Conservation (phyloP, 371 early-diverging fungal genomes). For the Lichtheimia ramosa region DNA sequence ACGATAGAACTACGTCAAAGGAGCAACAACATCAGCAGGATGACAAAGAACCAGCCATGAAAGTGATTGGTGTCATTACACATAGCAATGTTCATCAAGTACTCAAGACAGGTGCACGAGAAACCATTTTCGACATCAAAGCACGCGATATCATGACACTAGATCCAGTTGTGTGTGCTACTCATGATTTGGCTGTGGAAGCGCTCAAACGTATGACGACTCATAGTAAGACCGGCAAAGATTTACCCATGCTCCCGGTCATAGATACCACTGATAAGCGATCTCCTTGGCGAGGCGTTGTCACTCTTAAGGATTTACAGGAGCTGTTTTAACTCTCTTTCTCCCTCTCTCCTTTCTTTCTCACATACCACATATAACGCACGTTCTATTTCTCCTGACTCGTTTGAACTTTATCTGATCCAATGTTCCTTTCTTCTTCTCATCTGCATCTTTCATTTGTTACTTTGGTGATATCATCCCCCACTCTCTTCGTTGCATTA, state of each 20-base stretch:
- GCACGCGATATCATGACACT: constrained; percentile 44
- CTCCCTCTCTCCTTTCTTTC: too few species aligned
- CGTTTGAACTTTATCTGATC: too few species aligned
- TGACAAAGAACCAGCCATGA: neutral
- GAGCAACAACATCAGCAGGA: neutral
- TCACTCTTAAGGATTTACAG: constrained; percentile 46
- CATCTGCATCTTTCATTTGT: too few species aligned
- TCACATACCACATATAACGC: too few species aligned
- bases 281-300: constrained; percentile 33
- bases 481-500: too few species aligned
- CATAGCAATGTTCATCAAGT: constrained; percentile 41
- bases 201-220: constrained; percentile 32
- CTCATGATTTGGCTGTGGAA: constrained; percentile 36
- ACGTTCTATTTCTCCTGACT: too few species aligned
- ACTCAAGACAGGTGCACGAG: constrained; percentile 29
- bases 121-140: constrained; percentile 36
- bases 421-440: too few species aligned
- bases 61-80: constrained; percentile 44
- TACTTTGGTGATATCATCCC: too few species aligned
- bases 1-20: constrained; percentile 8
- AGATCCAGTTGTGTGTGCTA: constrained; percentile 27
- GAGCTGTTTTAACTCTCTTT: constrained; percentile 29
- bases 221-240: constrained; percentile 7
- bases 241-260: constrained; percentile 41
- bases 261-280: constrained; percentile 21